Conservation (phyloP, 305 asterid genomes). For the Fraxinus baroniana region DNA sequence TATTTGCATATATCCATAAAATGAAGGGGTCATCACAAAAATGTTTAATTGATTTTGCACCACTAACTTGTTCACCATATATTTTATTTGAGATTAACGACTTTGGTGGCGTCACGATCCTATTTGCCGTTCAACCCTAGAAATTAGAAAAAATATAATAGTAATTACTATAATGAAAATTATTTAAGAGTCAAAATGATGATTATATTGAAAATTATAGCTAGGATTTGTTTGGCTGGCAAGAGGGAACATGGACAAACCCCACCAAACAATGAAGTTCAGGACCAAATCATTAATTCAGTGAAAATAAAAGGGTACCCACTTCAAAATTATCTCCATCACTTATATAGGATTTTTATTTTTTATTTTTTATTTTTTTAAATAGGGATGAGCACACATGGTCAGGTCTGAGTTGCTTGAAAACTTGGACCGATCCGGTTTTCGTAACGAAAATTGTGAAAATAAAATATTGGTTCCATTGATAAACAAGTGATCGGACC, state of each 20-base stretch:
- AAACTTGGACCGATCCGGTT: background rate
- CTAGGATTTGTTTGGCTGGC: constrained; percentile 18
- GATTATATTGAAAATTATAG: background rate
- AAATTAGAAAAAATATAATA: background rate
- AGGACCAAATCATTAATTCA: constrained; percentile 19
- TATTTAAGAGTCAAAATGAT: background rate
- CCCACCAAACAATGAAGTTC: constrained; percentile 20
- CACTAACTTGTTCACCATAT: background rate
- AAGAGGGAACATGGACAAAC: background rate
- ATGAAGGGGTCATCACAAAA: background rate
- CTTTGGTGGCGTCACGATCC: background rate
- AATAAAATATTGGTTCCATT: background rate
- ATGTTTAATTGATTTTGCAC: background rate
- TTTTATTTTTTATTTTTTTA: no score
- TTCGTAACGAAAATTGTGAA: background rate
- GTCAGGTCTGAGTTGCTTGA: background rate
- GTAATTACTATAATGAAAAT: background rate
- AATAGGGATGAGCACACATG: background rate
- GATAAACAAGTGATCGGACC: no score
- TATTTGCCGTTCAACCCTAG: background rate
- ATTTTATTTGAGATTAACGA: background rate
- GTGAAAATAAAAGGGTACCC: background rate
- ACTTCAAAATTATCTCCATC: background rate
- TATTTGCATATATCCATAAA: background rate
- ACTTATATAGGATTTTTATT: background rate